phyloP scores from a whole-genome alignment of 192 early-diverging fungal species.

The Umbelopsis ramanniana region DNA sequence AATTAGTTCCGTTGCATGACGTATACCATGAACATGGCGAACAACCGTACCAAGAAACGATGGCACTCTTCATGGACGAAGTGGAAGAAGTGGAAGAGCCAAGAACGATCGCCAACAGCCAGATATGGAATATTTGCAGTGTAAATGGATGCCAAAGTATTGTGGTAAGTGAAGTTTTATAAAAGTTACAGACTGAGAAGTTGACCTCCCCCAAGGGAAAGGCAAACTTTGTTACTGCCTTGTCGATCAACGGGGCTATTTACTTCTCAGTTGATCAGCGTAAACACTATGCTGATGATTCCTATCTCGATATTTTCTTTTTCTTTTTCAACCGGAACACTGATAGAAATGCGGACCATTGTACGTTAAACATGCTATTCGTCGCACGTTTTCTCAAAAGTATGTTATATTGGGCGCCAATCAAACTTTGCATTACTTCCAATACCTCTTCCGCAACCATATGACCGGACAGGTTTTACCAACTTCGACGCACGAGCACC shows the following conservation, averaged over 20 bases:
- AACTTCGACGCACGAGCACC: slow-evolving; percentile 7
- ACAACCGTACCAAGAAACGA: slow-evolving; percentile 7
- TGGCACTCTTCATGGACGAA: slow-evolving; percentile 6
- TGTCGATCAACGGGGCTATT: slow-evolving; percentile 4
- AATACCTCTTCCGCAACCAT: slow-evolving; percentile 17
- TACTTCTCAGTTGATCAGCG: slow-evolving; percentile 4
- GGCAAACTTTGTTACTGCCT: background rate
- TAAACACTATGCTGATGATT: slow-evolving; percentile 18
- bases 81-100: slow-evolving; percentile 14
- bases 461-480: background rate
- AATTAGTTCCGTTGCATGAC: background rate
- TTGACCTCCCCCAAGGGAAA: background rate
- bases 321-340: background rate
- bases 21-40: background rate
- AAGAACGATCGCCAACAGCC: slow-evolving; percentile 26
- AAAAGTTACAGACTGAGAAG: too few relatives aligned
- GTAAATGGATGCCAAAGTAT: slow-evolving; percentile 36
- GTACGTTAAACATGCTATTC: slow-evolving; percentile 28
- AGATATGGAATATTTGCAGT: slow-evolving; percentile 33
- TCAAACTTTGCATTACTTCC: slow-evolving; percentile 27
- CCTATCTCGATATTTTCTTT: background rate
- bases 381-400: slow-evolving; percentile 32
- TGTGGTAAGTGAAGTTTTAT: slow-evolving; percentile 21
- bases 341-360: slow-evolving; percentile 36
- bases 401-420: slow-evolving; percentile 27